These are phyloP conservation scores for Pisolithus marmoratus DNA, from an alignment of 768 basidiomycete genomes.

Conservation along the genomic window DNA sequence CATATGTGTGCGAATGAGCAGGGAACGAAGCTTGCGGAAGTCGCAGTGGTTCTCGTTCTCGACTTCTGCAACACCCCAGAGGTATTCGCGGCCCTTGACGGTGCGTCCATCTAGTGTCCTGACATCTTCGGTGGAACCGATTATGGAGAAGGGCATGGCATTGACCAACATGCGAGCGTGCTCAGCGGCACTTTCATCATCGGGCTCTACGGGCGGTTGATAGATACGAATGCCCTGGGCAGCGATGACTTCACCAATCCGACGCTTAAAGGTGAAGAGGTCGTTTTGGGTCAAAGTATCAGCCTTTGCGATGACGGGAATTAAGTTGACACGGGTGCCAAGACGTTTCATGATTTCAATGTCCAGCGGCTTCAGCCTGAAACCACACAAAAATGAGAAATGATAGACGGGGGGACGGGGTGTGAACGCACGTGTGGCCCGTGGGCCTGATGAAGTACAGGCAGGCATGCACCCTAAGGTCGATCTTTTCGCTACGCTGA, in stretches of 20 bases:
- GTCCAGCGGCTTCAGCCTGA: conserved; percentile 86
- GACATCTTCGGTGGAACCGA: conserved; percentile 95
- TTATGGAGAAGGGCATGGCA: conserved; percentile 98
- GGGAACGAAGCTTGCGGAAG: conserved; percentile 94
- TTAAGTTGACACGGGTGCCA: conserved; percentile 95
- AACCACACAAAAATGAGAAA: conserved; percentile 8
- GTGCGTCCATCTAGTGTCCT: conserved; percentile 82
- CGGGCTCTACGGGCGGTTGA: conserved; percentile 84
- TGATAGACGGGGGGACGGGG: background rate
- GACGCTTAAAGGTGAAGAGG: conserved; percentile 86
- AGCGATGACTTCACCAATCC: conserved; percentile 83
- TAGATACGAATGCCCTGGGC: conserved; percentile 96
- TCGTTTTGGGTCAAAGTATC: conserved; percentile 96
- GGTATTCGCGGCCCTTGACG: conserved; percentile 97
- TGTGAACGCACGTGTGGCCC: conserved; percentile 79
- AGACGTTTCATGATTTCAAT: conserved; percentile 99
- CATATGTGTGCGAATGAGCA: conserved; percentile 98
- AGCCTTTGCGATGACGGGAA: conserved; percentile 96
- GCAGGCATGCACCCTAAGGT: conserved; percentile 94
- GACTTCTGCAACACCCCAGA: conserved; percentile 99
- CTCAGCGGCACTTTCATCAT: conserved; percentile 82
- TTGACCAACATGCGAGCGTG: conserved; percentile 83
- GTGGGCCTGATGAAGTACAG: conserved; percentile 95
- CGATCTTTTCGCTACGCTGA: conserved; percentile 89
- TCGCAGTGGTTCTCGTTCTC: conserved; percentile 99